These are phyloP conservation scores for Isabelozyma rhagii DNA, from an alignment of 805 yeast species.

Conservation along the genomic window DNA sequence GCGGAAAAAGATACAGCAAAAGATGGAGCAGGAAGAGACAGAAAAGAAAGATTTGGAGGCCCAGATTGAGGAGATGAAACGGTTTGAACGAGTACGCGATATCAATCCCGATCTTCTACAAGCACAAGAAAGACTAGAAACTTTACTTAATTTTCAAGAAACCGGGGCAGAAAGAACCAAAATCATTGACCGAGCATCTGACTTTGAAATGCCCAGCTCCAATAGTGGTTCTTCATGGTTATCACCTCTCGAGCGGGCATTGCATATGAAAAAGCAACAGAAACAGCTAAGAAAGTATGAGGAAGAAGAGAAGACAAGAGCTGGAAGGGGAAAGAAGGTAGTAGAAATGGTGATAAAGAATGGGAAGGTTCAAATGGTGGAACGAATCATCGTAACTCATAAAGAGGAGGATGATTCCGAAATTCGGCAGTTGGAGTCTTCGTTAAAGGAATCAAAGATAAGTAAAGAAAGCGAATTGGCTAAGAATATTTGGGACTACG, in stretches of 20 bases:
- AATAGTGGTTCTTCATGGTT: constrained; percentile 71
- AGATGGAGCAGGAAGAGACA: constrained; percentile 13
- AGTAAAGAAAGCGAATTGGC: constrained; percentile 28
- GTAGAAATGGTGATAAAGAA: constrained; percentile 76
- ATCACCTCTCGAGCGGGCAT: constrained; percentile 79
- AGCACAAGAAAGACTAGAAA: constrained; percentile 75
- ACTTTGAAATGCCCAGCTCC: constrained; percentile 62
- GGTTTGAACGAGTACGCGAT: constrained; percentile 35
- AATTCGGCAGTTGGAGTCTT: constrained; percentile 35
- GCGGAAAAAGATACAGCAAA: constrained; percentile 20
- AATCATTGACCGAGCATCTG: constrained; percentile 91
- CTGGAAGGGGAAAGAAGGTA: constrained; percentile 73
- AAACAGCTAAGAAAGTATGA: constrained; percentile 64
- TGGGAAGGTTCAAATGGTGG: constrained; percentile 72
- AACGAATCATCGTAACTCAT: constrained; percentile 22
- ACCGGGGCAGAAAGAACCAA: constrained; percentile 87
- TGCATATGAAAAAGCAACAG: constrained; percentile 84
- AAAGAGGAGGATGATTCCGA: constrained; percentile 28
- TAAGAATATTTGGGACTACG: constrained; percentile 57
- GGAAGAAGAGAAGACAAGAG: constrained; percentile 51
- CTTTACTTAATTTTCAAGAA: constrained; percentile 74
- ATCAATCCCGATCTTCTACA: constrained; percentile 56
- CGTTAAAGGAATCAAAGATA: constrained; percentile 18
- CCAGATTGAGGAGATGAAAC: constrained; percentile 43
- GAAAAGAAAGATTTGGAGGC: constrained; percentile 33